A percentile compares a stretch with the other conserved stretches of the same genome.
Conservation (phyloP, 257 asterid genomes). For the Ocimum tenuiflorum region DNA sequence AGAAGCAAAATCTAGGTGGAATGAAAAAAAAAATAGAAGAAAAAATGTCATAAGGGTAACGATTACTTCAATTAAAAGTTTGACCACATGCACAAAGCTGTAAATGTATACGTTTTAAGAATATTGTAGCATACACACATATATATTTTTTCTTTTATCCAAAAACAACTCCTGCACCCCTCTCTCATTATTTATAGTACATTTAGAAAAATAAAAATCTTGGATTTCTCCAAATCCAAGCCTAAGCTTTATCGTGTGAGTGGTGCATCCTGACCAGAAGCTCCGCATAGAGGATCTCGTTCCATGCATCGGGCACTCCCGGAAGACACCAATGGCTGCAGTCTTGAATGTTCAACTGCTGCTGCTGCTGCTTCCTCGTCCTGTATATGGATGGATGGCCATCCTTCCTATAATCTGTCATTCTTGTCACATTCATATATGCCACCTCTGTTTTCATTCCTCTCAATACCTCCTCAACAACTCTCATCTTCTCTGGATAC, state of each 20-base stretch:
- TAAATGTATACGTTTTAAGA: too few species aligned
- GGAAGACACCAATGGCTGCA: slow-evolving; percentile 90
- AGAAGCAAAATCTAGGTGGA: too few species aligned
- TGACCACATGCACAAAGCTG: too few species aligned
- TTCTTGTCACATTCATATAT: slow-evolving; percentile 51
- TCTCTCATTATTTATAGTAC: too few species aligned
- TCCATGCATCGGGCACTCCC: slow-evolving; percentile 73
- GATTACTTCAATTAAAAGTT: too few species aligned
- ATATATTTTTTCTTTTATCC: too few species aligned
- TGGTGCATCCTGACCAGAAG: slow-evolving; percentile 34
- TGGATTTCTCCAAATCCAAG: too few species aligned
- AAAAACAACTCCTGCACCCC: too few species aligned
- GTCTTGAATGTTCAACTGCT: slow-evolving; percentile 35
- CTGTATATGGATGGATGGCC: slow-evolving; percentile 66
- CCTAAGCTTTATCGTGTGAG: slow-evolving; percentile 20
- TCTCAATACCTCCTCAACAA: slow-evolving; percentile 39
- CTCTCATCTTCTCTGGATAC: slow-evolving; percentile 52
- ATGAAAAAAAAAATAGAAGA: too few species aligned
- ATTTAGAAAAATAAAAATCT: too few species aligned
- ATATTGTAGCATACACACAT: too few species aligned
- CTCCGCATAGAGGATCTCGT: slow-evolving; percentile 54
- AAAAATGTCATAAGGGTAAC: too few species aligned
- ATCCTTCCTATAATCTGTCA: slow-evolving; percentile 64
- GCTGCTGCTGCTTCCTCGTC: slow-evolving; percentile 19
- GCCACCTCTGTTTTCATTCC: slow-evolving; percentile 54